phyloP scores from a whole-genome alignment of 495 filamentous ascomycete genomes.

The Barbatosphaeria neglecta region DNA sequence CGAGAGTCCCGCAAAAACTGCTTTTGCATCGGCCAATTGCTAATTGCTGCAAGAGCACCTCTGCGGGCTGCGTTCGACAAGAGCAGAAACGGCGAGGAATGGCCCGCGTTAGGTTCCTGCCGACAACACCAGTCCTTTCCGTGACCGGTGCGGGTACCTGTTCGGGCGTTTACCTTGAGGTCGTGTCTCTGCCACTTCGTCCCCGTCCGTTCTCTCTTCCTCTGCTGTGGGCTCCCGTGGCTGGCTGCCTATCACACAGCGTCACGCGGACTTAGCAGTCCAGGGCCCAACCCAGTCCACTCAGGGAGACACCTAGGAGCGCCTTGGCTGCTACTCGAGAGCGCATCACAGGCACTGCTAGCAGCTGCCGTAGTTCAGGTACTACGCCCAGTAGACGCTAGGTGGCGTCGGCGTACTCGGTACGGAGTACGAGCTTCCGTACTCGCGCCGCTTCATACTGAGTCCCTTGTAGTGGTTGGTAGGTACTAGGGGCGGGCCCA shows the following conservation, averaged over 20 bases:
- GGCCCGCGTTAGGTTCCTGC: neutral
- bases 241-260: neutral
- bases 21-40: neutral
- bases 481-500: too few relatives aligned
- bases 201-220: neutral
- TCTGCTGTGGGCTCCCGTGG: neutral
- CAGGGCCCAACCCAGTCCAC: neutral
- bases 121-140: neutral
- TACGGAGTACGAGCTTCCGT: too few relatives aligned
- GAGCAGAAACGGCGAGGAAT: too few relatives aligned
- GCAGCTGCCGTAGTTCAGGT: too few relatives aligned
- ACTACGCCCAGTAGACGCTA: too few relatives aligned
- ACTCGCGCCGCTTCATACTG: too few relatives aligned
- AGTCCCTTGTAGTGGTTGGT: too few relatives aligned
- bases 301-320: too few relatives aligned
- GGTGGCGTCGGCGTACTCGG: too few relatives aligned
- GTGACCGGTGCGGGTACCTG: neutral
- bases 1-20: neutral
- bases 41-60: neutral
- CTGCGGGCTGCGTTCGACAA: neutral
- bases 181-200: neutral
- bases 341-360: too few relatives aligned
- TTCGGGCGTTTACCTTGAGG: too few relatives aligned
- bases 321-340: too few relatives aligned
- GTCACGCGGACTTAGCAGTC: neutral